Evolutionary conservation across 1,284 basidiomycete genomes (phyloP), one percentile per base, ranked within the genome.

Genomic region (Ganoderma resinaceum): DNA sequence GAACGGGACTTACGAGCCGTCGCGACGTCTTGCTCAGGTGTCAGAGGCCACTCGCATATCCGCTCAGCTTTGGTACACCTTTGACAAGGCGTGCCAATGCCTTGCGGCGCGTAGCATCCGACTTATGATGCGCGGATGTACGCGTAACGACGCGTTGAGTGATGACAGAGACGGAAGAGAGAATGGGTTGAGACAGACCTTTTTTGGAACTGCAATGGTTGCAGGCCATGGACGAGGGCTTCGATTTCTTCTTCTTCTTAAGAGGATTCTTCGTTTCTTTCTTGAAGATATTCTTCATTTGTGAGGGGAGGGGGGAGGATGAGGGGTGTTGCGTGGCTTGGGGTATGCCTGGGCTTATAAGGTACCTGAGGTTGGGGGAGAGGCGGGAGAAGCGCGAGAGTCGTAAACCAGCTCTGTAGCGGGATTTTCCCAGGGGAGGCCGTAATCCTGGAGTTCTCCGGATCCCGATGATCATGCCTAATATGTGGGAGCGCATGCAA

Each of bases 391-490:
- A 35, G 33, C 55, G 55, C 20, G 29, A 58, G n/a, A 11, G 55
- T 58, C 55, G 55, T 37, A 37, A 37, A 37, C 31, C 18, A 20
- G 5, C 16, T 6, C 33, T 26, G 18, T 31, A 8, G 20, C 33
- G 31, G 33, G 1, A 53, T 37, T 58, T 58, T 37, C 55, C 55
- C 33, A 37, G 20, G 55, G 52, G 55, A n/a, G 14, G 55, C 33
- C 55, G 33, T 58, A 33, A 58, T 35, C 12, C 55, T 58, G 31
- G 55, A 31, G 55, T 37, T 37, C n/a, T 33, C 55, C 55, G 55
- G 33, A 2, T 35, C 9, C 33, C 55, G 33, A 58, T 58, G 20
- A 37, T 37, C 55, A 58, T 33, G 55, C 33, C 31, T 58, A 58
- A 55, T 31, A 4, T 58, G 55, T 58, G 55, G 55, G 55, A 58